Evolutionary conservation across 1,284 basidiomycete species (phyloP).

Genomic region (Boletus semigastroideus): DNA sequence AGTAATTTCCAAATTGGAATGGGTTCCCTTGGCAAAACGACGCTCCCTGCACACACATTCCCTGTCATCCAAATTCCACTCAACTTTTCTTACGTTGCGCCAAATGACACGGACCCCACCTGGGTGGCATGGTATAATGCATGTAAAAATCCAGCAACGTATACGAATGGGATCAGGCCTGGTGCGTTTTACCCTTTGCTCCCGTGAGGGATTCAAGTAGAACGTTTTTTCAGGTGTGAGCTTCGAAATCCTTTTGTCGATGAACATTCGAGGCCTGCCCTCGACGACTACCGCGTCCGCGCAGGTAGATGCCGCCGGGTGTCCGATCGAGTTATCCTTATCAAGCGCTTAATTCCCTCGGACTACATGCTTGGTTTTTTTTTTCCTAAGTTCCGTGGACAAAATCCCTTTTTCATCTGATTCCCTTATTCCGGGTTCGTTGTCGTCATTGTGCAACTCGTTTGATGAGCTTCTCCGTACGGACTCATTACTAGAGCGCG

Average conservation of each 20-base stretch:
- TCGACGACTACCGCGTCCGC: constrained; percentile 52
- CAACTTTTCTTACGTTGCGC: constrained; percentile 77
- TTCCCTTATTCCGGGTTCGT: too few species aligned
- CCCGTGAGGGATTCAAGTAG: neutral
- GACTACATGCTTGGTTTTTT: neutral
- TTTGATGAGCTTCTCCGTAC: too few species aligned
- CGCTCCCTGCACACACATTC: constrained; percentile 63
- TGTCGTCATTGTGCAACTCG: too few species aligned
- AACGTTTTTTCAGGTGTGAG: constrained; percentile 47
- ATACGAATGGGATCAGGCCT: constrained; percentile 53
- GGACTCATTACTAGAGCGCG: too few species aligned
- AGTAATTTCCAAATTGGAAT: constrained; percentile 62
- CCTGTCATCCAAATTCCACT: constrained; percentile 68
- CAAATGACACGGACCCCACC: constrained; percentile 79
- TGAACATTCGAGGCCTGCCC: constrained; percentile 72
- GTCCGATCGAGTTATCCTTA: constrained; percentile 72
- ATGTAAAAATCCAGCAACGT: constrained; percentile 63
- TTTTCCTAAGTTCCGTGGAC: constrained; percentile 3
- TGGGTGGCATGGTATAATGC: constrained; percentile 82
- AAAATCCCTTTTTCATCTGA: too few species aligned
- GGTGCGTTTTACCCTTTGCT: constrained; percentile 43
- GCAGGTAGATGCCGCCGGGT: constrained; percentile 61
- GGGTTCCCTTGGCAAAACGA: constrained; percentile 58
- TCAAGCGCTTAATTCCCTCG: constrained; percentile 30
- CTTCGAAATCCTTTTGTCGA: constrained; percentile 65